Evolutionary conservation across 2,329 filamentous ascomycete species (phyloP).

Genomic region (Fusarium virguliforme): DNA sequence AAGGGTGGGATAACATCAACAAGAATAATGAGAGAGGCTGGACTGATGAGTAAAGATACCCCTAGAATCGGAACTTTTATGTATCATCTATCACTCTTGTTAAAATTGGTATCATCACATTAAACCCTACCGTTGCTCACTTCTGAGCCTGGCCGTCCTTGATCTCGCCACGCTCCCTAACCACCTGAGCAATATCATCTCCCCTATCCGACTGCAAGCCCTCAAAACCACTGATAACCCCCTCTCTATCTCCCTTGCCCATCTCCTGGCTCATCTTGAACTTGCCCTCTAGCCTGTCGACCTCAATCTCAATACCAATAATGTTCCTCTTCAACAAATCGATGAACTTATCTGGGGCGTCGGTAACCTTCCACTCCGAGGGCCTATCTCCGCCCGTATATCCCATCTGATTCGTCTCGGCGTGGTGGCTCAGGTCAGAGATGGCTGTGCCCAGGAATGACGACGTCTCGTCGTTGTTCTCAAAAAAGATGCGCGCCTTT

Average conservation of each 20-base stretch:
- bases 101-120: not conserved
- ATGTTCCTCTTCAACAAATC: constrained; percentile 71
- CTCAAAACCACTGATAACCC: constrained; percentile 71
- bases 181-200: constrained; percentile 49
- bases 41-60: too few species aligned
- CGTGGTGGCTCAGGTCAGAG: constrained; percentile 65
- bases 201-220: constrained; percentile 50
- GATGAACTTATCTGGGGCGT: constrained; percentile 71
- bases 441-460: constrained; percentile 66
- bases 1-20: too few species aligned
- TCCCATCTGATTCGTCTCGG: constrained; percentile 71
- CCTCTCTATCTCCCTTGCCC: constrained; percentile 66
- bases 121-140: not conserved
- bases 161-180: constrained; percentile 45
- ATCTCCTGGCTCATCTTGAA: constrained; percentile 78
- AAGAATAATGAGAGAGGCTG: too few species aligned
- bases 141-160: constrained; percentile 16
- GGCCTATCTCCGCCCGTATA: constrained; percentile 60
- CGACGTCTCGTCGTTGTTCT: constrained; percentile 62
- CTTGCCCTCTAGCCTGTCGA: constrained; percentile 71
- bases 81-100: too few species aligned
- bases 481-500: constrained; percentile 66
- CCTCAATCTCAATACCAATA: constrained; percentile 72
- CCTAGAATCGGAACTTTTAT: not conserved
- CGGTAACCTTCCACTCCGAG: constrained; percentile 67